Percentiles rank a stretch among this genome's conserved stretches.
These are phyloP conservation scores for Aspergillus asperescens DNA, from an alignment of 495 filamentous ascomycete species.

Conservation along the genomic window DNA sequence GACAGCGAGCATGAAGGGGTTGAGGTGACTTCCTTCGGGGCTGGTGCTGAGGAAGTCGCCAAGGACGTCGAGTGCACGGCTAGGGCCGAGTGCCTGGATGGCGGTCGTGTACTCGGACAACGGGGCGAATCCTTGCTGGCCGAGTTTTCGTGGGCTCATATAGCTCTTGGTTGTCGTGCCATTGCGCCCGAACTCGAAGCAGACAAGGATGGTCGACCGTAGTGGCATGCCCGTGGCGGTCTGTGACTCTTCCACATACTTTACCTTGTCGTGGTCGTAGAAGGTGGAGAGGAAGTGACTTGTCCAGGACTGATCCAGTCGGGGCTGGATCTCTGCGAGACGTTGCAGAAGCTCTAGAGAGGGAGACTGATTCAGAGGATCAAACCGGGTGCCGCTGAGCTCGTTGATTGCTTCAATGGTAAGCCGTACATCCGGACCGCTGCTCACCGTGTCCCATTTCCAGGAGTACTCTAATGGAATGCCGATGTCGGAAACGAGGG, in stretches of 20 bases:
- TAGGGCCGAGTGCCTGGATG: background rate
- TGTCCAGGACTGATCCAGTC: slow-evolving; percentile 11
- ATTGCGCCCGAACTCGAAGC: background rate
- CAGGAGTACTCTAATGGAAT: slow-evolving; percentile 24
- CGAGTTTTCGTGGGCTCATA: background rate
- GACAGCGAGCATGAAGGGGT: slow-evolving; percentile 27
- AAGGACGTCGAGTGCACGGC: background rate
- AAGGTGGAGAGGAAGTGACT: slow-evolving; percentile 19
- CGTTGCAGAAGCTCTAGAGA: slow-evolving; percentile 14
- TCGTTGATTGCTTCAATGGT: slow-evolving; percentile 18
- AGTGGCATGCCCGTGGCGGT: background rate
- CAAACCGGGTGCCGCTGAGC: slow-evolving; percentile 15
- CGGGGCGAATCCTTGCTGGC: background rate
- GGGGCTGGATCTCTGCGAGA: slow-evolving; percentile 9
- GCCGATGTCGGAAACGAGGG: slow-evolving; percentile 17
- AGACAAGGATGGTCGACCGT: background rate
- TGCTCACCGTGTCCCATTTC: slow-evolving; percentile 23
- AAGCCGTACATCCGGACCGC: slow-evolving; percentile 20
- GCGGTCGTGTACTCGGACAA: background rate
- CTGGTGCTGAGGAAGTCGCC: slow-evolving; percentile 1
- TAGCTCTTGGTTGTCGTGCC: background rate
- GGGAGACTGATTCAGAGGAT: slow-evolving; percentile 23
- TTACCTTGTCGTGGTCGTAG: slow-evolving; percentile 1
- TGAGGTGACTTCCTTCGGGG: slow-evolving; percentile 3
- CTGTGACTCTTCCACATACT: background rate